Percentiles rank a stretch among this genome's conserved stretches.
These are phyloP conservation scores for Thermoascus crustaceus DNA, from an alignment of 2,329 filamentous ascomycete species.

Conservation along the genomic window DNA sequence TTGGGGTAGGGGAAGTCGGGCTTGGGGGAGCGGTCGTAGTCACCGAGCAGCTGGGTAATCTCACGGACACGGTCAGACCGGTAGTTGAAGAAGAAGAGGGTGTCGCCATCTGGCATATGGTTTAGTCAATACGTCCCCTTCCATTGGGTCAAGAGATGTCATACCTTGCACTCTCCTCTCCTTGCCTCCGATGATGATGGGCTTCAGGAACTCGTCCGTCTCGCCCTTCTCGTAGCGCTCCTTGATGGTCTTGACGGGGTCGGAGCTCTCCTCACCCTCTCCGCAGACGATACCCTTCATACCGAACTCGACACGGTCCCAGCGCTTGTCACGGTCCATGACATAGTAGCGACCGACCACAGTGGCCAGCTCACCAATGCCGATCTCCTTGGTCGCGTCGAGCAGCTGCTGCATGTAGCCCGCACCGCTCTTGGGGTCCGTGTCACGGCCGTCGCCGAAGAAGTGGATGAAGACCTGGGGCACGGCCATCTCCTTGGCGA, in stretches of 20 bases:
- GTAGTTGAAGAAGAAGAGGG: slow-evolving; percentile 99
- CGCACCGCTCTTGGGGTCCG: slow-evolving; percentile 87
- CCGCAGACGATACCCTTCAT: slow-evolving; percentile 79
- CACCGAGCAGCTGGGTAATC: slow-evolving; percentile 87
- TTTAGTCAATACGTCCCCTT: slow-evolving; percentile 9
- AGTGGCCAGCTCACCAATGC: slow-evolving; percentile 78
- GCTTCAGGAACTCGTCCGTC: slow-evolving; percentile 96
- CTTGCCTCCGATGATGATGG: slow-evolving; percentile 86
- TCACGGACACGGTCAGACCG: slow-evolving; percentile 95
- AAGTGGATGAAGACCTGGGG: slow-evolving; percentile 97
- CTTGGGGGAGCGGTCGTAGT: slow-evolving; percentile 80
- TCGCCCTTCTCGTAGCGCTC: slow-evolving; percentile 80
- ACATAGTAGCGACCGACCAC: slow-evolving; percentile 94
- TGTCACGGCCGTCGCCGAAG: slow-evolving; percentile 96
- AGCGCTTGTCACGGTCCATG: slow-evolving; percentile 99
- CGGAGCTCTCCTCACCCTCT: slow-evolving; percentile 76
- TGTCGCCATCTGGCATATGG: slow-evolving; percentile 63
- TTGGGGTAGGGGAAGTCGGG: slow-evolving; percentile 93
- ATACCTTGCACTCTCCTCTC: slow-evolving; percentile 76
- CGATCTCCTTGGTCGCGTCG: slow-evolving; percentile 72
- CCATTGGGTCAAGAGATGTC: slow-evolving; percentile 12
- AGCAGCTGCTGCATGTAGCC: slow-evolving; percentile 83
- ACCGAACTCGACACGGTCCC: slow-evolving; percentile 87
- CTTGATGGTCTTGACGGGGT: slow-evolving; percentile 79
- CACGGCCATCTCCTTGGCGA: slow-evolving; percentile 79